phyloP scores from a whole-genome alignment of 1,139 yeast species.

The Protomyces gravidus region DNA sequence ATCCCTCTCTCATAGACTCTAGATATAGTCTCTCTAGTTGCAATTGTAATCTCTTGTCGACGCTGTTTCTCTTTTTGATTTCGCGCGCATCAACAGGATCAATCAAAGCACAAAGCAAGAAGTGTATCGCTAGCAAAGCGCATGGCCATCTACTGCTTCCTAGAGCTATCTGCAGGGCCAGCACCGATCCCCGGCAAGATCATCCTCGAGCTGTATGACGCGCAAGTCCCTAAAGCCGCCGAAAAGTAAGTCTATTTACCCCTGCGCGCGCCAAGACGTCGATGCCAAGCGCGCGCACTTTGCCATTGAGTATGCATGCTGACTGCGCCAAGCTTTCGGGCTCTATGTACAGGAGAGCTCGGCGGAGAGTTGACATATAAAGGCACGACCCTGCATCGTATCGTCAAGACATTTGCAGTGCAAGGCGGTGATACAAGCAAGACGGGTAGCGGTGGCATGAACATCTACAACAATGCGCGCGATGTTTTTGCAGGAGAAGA shows the following conservation, averaged over 20 bases:
- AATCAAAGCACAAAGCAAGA: no score
- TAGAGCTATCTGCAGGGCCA: constrained; percentile 15
- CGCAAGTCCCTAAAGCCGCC: constrained; percentile 76
- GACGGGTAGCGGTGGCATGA: constrained; percentile 47
- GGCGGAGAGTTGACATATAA: constrained; percentile 42
- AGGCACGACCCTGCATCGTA: constrained; percentile 57
- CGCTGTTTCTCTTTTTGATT: no score
- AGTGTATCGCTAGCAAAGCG: no score
- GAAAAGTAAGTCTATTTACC: constrained; percentile 39
- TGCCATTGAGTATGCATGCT: background rate
- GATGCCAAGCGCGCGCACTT: no score
- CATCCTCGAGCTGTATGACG: constrained; percentile 53
- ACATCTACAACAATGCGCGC: constrained; percentile 40
- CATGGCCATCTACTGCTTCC: constrained; percentile 10
- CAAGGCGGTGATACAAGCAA: constrained; percentile 65
- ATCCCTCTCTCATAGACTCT: no score
- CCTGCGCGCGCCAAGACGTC: background rate
- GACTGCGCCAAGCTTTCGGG: constrained; percentile 39
- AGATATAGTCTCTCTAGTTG: no score
- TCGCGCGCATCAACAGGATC: no score
- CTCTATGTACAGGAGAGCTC: constrained; percentile 39
- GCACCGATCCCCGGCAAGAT: constrained; percentile 53
- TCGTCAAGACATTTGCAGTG: constrained; percentile 63
- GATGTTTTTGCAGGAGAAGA: constrained; percentile 59
- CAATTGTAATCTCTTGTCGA: no score